phyloP scores from a whole-genome alignment of 2,329 filamentous ascomycete species.

The Macroventuria anomochaeta region DNA sequence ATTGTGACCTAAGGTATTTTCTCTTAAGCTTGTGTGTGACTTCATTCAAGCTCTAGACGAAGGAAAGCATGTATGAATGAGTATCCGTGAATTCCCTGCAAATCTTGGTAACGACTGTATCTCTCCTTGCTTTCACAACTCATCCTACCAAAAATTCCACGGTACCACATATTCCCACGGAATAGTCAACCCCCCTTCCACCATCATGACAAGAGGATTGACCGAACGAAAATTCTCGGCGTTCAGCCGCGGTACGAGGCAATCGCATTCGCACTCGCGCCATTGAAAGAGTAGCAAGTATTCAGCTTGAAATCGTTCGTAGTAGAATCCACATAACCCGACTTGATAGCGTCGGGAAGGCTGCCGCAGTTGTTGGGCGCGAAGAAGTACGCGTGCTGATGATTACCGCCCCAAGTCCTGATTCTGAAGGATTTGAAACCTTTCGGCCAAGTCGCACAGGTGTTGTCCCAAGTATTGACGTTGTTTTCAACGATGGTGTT shows the following conservation, averaged over 20 bases:
- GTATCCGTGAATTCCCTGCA: too few species aligned
- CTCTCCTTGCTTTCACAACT: too few species aligned
- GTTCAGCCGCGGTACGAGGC: constrained; percentile 4
- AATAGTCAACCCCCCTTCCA: too few species aligned
- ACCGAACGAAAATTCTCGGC: too few species aligned
- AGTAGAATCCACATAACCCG: constrained; percentile 7
- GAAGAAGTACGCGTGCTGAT: constrained; percentile 15
- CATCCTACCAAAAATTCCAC: too few species aligned
- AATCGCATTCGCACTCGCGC: constrained; percentile 10
- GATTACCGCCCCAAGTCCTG: constrained; percentile 6
- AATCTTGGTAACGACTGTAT: too few species aligned
- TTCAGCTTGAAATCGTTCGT: background rate
- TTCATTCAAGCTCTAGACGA: too few species aligned
- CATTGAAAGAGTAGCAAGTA: background rate
- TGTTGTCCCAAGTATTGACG: constrained; percentile 20
- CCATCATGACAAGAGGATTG: too few species aligned
- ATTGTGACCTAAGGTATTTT: too few species aligned
- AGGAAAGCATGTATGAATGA: too few species aligned
- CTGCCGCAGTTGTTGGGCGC: constrained; percentile 10
- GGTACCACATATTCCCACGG: too few species aligned
- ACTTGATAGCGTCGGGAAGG: background rate
- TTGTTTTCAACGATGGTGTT: background rate
- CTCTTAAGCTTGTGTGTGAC: too few species aligned
- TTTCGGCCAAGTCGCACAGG: constrained; percentile 17
- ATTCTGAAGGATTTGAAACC: constrained; percentile 14